phyloP scores from a whole-genome alignment of 495 filamentous ascomycete species.

The Cercophora sp. region DNA sequence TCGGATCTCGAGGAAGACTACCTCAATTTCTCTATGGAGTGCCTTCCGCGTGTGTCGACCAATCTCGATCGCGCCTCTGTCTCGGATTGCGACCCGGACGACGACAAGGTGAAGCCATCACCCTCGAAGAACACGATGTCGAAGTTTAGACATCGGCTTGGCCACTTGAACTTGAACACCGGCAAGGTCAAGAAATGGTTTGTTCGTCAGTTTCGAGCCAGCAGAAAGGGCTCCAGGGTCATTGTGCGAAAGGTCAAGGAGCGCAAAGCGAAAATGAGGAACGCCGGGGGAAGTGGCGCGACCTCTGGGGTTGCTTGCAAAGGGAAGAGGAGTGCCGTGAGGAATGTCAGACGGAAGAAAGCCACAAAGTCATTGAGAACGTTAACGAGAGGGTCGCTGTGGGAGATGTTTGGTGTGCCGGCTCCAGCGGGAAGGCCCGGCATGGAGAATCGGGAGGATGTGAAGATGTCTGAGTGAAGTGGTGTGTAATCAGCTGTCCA shows the following conservation, averaged over 20 bases:
- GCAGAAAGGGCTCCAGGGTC: slow-evolving; percentile 18
- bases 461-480: no score
- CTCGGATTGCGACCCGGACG: not conserved
- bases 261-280: not conserved
- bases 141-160: not conserved
- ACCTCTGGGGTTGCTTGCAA: not conserved
- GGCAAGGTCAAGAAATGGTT: slow-evolving; percentile 25
- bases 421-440: no score
- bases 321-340: not conserved
- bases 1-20: no score
- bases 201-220: slow-evolving; percentile 16
- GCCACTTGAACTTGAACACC: not conserved
- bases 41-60: slow-evolving; percentile 15
- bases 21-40: no score
- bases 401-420: not conserved
- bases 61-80: slow-evolving; percentile 1
- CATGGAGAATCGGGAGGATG: no score
- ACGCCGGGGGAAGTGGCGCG: not conserved
- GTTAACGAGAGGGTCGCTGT: not conserved
- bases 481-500: no score
- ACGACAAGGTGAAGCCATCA: not conserved
- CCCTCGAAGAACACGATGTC: not conserved
- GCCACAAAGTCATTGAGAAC: not conserved
- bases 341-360: not conserved
- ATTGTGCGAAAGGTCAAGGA: slow-evolving; percentile 13